A percentile compares a stretch with the other conserved stretches of the same genome.
phyloP scores from a whole-genome alignment of 139 green algal species.

The Coccomyxa sp. region DNA sequence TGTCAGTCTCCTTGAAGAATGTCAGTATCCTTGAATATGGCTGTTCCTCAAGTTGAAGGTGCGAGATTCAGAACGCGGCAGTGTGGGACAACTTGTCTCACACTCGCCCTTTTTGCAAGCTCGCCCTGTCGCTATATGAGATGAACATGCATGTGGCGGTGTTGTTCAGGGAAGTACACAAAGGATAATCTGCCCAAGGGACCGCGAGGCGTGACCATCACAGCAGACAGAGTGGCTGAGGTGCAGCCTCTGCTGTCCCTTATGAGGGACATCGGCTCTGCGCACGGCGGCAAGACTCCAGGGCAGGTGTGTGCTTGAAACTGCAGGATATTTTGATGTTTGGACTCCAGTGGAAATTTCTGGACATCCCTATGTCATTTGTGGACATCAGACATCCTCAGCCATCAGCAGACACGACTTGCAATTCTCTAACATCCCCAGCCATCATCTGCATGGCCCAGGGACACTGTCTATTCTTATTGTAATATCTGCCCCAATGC shows the following conservation, averaged over 20 bases:
- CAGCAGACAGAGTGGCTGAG: constrained; percentile 25
- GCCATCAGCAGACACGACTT: background rate
- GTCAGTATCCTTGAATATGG: no score
- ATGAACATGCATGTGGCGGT: no score
- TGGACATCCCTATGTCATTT: background rate
- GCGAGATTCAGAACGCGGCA: no score
- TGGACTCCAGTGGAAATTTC: background rate
- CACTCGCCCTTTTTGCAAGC: no score
- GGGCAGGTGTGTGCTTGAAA: constrained; percentile 38
- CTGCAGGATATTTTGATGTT: background rate
- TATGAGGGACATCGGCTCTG: constrained; percentile 63
- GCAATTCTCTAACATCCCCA: no score
- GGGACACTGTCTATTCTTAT: no score
- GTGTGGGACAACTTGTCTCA: no score
- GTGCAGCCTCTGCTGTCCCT: constrained; percentile 64
- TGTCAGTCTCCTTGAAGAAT: no score
- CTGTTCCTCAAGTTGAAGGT: no score
- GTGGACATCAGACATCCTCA: background rate
- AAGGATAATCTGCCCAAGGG: background rate
- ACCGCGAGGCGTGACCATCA: background rate
- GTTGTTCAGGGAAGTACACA: background rate
- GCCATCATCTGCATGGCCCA: no score
- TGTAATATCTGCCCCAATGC: no score
- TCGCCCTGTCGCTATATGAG: no score
- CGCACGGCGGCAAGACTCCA: constrained; percentile 66